These are phyloP conservation scores for Immersiella caudata DNA, from an alignment of 495 filamentous ascomycete genomes.

Conservation along the genomic window DNA sequence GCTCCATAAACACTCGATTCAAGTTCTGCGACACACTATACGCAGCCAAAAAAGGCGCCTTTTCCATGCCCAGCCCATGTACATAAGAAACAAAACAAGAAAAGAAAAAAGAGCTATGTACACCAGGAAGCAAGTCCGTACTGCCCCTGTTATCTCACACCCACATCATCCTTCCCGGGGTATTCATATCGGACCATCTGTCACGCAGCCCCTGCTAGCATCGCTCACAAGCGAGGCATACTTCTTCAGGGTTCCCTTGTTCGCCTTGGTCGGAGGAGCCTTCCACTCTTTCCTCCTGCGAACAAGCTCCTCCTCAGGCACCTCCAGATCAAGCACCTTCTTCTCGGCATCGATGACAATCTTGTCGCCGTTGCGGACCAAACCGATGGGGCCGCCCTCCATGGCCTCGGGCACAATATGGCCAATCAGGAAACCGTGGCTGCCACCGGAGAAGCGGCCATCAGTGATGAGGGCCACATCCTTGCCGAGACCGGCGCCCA, in stretches of 20 bases:
- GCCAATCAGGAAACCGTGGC: slow-evolving; percentile 79
- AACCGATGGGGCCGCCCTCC: slow-evolving; percentile 68
- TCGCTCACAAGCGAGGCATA: slow-evolving; percentile 72
- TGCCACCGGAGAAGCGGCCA: slow-evolving; percentile 75
- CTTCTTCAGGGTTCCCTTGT: slow-evolving; percentile 75
- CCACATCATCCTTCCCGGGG: background rate
- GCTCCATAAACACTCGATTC: background rate
- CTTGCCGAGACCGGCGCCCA: slow-evolving; percentile 81
- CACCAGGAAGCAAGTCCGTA: slow-evolving; percentile 5
- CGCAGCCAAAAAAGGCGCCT: slow-evolving; percentile 14
- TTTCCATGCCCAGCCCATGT: slow-evolving; percentile 15
- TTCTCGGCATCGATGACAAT: slow-evolving; percentile 74
- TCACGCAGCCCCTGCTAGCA: slow-evolving; percentile 80
- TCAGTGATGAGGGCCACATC: slow-evolving; percentile 82
- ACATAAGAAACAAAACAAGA: slow-evolving; percentile 2
- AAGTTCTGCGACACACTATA: background rate
- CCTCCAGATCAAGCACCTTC: slow-evolving; percentile 61
- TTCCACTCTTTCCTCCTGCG: slow-evolving; percentile 65
- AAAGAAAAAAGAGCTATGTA: slow-evolving; percentile 22
- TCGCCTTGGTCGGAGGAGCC: slow-evolving; percentile 67
- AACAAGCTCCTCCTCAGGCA: slow-evolving; percentile 65
- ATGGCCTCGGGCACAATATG: slow-evolving; percentile 74
- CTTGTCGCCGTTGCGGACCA: slow-evolving; percentile 69
- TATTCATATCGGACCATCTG: slow-evolving; percentile 51
- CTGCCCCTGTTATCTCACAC: background rate